Conservation (phyloP, 495 filamentous ascomycete genomes). For the Paragyromitra xinjiangensis region DNA sequence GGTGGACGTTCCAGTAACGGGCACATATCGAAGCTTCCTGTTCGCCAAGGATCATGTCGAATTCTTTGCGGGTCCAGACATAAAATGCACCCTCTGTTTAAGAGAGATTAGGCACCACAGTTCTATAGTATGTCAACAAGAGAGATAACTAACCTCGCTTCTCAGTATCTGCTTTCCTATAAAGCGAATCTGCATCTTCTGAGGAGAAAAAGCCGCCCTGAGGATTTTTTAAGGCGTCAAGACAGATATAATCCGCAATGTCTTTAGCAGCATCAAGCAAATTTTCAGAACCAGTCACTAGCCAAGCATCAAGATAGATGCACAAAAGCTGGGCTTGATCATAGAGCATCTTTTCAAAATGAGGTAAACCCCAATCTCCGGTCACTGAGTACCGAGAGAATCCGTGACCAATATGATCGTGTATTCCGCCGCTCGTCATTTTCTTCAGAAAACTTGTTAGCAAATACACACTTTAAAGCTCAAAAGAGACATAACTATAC, state of each 20-base stretch:
- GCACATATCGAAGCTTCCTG: constrained; percentile 78
- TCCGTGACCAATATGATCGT: constrained; percentile 91
- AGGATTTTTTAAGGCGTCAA: constrained; percentile 69
- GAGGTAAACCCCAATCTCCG: constrained; percentile 86
- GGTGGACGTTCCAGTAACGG: constrained; percentile 84
- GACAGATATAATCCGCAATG: constrained; percentile 81
- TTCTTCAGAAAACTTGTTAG: constrained; percentile 56
- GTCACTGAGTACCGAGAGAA: constrained; percentile 93
- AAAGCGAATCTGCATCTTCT: constrained; percentile 91
- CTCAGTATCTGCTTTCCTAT: constrained; percentile 75
- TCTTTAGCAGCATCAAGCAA: constrained; percentile 83
- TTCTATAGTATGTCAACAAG: not conserved
- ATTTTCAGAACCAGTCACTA: constrained; percentile 73
- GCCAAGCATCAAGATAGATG: constrained; percentile 88
- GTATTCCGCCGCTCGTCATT: constrained; percentile 86
- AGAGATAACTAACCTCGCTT: constrained; percentile 65
- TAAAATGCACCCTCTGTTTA: constrained; percentile 88
- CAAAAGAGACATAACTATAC: constrained; percentile 26
- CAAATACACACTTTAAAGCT: constrained; percentile 45
- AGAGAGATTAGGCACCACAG: constrained; percentile 16
- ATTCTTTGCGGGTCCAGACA: constrained; percentile 89
- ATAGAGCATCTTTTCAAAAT: constrained; percentile 99
- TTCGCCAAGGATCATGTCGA: constrained; percentile 77
- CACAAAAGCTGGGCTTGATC: constrained; percentile 90
- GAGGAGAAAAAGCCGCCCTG: constrained; percentile 85